Evolutionary conservation across 139 green algal species (phyloP).

Genomic region (Chlamydomonas sphaeroides): DNA sequence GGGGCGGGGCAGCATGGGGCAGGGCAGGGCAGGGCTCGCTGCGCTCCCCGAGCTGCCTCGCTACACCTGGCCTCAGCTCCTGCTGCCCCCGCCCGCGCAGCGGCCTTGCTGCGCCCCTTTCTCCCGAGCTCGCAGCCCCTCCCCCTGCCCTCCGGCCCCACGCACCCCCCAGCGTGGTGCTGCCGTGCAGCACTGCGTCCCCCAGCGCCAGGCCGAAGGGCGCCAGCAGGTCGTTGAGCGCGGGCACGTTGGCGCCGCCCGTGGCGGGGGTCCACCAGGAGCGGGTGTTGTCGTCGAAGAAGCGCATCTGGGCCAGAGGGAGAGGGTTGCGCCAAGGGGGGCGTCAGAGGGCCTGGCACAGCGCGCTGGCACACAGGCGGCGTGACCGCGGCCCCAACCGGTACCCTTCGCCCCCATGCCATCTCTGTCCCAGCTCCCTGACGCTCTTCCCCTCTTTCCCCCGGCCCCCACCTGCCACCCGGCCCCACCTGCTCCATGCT

Average conservation of each 20-base stretch:
- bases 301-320: slow-evolving; percentile 77
- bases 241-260: slow-evolving; percentile 96
- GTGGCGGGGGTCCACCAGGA: slow-evolving; percentile 86
- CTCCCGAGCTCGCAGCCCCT: background rate
- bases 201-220: slow-evolving; percentile 86
- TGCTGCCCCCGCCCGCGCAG: background rate
- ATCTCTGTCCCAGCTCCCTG: background rate
- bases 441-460: background rate
- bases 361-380: too few species aligned
- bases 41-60: background rate
- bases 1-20: background rate
- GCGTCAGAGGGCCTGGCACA: background rate
- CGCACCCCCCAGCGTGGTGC: slow-evolving; percentile 14
- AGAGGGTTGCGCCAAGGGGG: background rate
- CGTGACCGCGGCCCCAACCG: too few species aligned
- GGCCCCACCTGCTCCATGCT: slow-evolving; percentile 23
- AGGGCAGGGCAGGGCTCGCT: background rate
- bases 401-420: too few species aligned
- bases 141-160: too few species aligned
- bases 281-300: slow-evolving; percentile 99
- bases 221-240: slow-evolving; percentile 94
- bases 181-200: slow-evolving; percentile 72
- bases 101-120: too few species aligned
- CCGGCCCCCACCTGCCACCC: too few species aligned
- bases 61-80: background rate